phyloP scores from a whole-genome alignment of 2,329 filamentous ascomycete genomes.

The Aspergillus floridensis region DNA sequence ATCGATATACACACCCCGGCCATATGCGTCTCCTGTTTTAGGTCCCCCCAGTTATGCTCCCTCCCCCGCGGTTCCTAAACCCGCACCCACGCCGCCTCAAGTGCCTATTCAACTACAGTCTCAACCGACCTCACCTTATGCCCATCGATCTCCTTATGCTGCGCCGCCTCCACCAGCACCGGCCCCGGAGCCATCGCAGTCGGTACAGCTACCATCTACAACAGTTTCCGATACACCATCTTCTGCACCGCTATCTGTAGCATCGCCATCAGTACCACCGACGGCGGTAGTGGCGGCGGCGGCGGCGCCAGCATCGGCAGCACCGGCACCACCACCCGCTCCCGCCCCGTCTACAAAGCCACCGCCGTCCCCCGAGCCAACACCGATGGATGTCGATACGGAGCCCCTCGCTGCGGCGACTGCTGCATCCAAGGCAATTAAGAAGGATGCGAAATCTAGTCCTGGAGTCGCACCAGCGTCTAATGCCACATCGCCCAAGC shows the following conservation, averaged over 20 bases:
- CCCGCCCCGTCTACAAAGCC: conserved; percentile 17
- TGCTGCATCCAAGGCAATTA: conserved; percentile 28
- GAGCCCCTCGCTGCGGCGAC: conserved; percentile 21
- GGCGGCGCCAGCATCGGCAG: conserved; percentile 1
- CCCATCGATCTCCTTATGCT: conserved; percentile 25
- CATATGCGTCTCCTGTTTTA: conserved; percentile 29
- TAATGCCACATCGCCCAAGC: conserved; percentile 56
- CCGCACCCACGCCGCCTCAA: conserved; percentile 24
- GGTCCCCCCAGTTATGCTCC: conserved; percentile 23
- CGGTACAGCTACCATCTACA: conserved; percentile 9
- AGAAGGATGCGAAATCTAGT: conserved; percentile 40
- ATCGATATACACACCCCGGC: conserved; percentile 26
- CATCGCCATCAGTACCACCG: conserved; percentile 16
- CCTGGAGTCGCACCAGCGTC: conserved; percentile 50
- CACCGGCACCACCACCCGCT: conserved; percentile 7
- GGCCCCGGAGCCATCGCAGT: conserved; percentile 17
- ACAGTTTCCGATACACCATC: conserved; percentile 6
- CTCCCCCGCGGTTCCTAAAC: conserved; percentile 27
- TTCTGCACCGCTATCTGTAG: neutral
- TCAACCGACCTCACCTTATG: conserved; percentile 23
- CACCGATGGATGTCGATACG: conserved; percentile 37
- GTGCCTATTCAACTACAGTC: conserved; percentile 24
- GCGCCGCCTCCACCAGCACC: conserved; percentile 18
- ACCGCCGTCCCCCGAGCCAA: conserved; percentile 21
- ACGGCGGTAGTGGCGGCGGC: conserved; percentile 2